Conservation (phyloP, 495 filamentous ascomycete genomes). For the Tuber brumale region DNA sequence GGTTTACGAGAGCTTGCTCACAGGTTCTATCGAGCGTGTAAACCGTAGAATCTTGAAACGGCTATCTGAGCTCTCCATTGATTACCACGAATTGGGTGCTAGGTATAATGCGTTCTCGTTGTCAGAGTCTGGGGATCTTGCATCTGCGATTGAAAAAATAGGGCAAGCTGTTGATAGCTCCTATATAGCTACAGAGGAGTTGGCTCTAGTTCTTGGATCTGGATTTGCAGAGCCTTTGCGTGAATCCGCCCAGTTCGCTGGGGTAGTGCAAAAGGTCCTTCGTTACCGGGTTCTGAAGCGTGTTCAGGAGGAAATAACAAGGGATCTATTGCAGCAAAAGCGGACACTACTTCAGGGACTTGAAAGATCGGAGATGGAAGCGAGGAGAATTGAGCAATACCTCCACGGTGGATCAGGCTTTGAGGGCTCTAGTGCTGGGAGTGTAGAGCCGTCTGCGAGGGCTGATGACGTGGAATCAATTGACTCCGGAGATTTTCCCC, state of each 20-base stretch:
- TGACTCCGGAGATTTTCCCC: conserved; percentile 82
- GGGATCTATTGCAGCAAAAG: conserved; percentile 81
- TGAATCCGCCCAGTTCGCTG: conserved; percentile 93
- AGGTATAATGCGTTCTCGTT: conserved; percentile 95
- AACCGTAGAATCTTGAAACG: conserved; percentile 85
- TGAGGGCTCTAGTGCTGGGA: conserved; percentile 44
- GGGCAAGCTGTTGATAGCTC: conserved; percentile 94
- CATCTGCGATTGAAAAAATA: conserved; percentile 87
- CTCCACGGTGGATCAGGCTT: conserved; percentile 47
- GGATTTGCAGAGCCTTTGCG: conserved; percentile 95
- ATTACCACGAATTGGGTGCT: conserved; percentile 85
- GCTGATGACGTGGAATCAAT: conserved; percentile 70
- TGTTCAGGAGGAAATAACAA: conserved; percentile 94
- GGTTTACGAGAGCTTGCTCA: conserved; percentile 77
- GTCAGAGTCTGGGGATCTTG: conserved; percentile 78
- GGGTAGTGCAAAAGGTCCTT: conserved; percentile 80
- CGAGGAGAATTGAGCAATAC: conserved; percentile 85
- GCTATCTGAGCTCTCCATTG: conserved; percentile 69
- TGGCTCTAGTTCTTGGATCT: conserved; percentile 72
- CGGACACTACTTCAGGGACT: conserved; percentile 68
- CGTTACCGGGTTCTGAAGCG: conserved; percentile 85
- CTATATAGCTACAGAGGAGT: conserved; percentile 89
- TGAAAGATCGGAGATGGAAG: conserved; percentile 83
- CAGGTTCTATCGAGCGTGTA: conserved; percentile 90
- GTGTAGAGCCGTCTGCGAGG: conserved; percentile 40